phyloP scores from a whole-genome alignment of 768 basidiomycete species.

The Mycena floridula region DNA sequence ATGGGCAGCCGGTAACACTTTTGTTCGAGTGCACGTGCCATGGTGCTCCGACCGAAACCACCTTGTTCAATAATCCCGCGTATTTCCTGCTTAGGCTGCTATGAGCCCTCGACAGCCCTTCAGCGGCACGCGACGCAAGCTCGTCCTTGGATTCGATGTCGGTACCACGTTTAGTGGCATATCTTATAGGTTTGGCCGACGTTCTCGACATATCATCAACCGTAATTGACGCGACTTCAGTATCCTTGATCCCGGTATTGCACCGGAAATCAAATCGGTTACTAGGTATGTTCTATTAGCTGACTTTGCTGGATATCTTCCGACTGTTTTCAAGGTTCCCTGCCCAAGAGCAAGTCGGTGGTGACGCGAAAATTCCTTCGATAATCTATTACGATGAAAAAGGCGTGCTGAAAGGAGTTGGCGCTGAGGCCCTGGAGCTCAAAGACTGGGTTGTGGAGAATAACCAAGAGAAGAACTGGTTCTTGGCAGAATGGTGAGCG shows the following conservation, averaged over 20 bases:
- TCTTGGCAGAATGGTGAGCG: conserved; percentile 39
- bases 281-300: neutral
- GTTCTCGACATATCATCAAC: neutral
- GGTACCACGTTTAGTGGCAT: conserved; percentile 48
- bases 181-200: conserved; percentile 23
- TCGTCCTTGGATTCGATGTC: conserved; percentile 46
- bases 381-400: conserved; percentile 38
- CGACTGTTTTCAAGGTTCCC: conserved; percentile 30
- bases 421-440: conserved; percentile 32
- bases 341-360: conserved; percentile 37
- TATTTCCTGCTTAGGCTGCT: too few relatives aligned
- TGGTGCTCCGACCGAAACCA: too few relatives aligned
- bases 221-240: neutral
- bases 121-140: conserved; percentile 30
- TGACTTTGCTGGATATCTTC: neutral
- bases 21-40: too few relatives aligned
- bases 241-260: neutral
- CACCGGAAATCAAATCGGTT: neutral
- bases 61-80: too few relatives aligned
- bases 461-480: conserved; percentile 39
- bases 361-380: conserved; percentile 43
- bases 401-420: conserved; percentile 32
- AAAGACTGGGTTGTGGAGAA: conserved; percentile 28
- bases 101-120: conserved; percentile 24
- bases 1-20: too few relatives aligned